These are phyloP conservation scores for Pseudocercospora fijiensis DNA, from an alignment of 2,329 filamentous ascomycete genomes.

Conservation along the genomic window DNA sequence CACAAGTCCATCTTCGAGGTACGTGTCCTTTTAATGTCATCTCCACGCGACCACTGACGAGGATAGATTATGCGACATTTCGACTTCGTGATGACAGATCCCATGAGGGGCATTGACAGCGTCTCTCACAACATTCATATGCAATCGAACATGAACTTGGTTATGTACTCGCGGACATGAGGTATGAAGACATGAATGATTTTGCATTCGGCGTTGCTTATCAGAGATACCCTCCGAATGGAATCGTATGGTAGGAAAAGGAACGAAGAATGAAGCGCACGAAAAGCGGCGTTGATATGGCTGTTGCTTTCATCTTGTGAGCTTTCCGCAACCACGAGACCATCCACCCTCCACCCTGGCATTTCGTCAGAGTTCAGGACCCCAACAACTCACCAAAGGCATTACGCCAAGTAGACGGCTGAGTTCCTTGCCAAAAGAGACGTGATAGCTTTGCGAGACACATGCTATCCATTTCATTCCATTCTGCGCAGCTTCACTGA, in stretches of 20 bases:
- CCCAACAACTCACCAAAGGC: too few relatives aligned
- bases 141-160: constrained; percentile 25
- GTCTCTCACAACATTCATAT: constrained; percentile 23
- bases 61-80: constrained; percentile 24
- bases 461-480: too few relatives aligned
- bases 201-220: not conserved
- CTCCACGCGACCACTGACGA: not conserved
- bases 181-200: not conserved
- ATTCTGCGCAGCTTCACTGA: too few relatives aligned
- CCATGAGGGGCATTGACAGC: constrained; percentile 23
- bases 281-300: not conserved
- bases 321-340: not conserved
- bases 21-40: constrained; percentile 17
- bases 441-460: too few relatives aligned
- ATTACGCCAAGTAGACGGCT: too few relatives aligned
- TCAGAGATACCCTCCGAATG: not conserved
- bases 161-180: constrained; percentile 8
- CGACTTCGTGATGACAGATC: constrained; percentile 26
- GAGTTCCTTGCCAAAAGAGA: too few relatives aligned
- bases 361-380: too few relatives aligned
- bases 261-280: not conserved
- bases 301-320: not conserved
- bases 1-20: constrained; percentile 53
- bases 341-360: too few relatives aligned
- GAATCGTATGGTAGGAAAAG: not conserved